Conservation (phyloP, 1,139 yeast genomes). For the Suhomyces bokatorum region DNA sequence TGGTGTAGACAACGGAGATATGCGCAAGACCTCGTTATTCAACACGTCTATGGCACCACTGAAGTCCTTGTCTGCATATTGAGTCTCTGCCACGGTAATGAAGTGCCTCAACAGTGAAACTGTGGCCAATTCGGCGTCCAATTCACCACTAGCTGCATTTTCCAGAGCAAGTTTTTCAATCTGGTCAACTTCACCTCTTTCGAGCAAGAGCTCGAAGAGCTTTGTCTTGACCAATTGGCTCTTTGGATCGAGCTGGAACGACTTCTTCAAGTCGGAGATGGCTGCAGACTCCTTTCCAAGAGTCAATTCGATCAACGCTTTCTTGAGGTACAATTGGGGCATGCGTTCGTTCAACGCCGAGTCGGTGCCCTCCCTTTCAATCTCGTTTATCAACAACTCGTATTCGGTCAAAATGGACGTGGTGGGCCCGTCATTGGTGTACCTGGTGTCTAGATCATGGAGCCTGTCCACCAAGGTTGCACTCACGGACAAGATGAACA, state of each 20-base stretch:
- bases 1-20: constrained; percentile 25
- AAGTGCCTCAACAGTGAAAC: constrained; percentile 21
- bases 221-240: constrained; percentile 46
- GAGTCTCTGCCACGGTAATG: constrained; percentile 20
- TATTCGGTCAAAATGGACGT: constrained; percentile 26
- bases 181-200: constrained; percentile 41
- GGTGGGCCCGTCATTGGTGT: constrained; percentile 28
- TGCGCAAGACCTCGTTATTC: constrained; percentile 23
- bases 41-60: constrained; percentile 23
- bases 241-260: constrained; percentile 41
- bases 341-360: constrained; percentile 8
- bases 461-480: constrained; percentile 8
- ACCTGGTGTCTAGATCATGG: constrained; percentile 13
- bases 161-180: constrained; percentile 9
- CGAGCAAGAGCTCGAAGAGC: constrained; percentile 45
- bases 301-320: constrained; percentile 54
- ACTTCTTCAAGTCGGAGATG: constrained; percentile 44
- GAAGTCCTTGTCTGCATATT: constrained; percentile 19
- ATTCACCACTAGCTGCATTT: constrained; percentile 8
- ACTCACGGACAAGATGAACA: constrained; percentile 7
- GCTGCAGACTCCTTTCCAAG: constrained; percentile 51
- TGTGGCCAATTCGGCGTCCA: constrained; percentile 17
- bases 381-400: constrained; percentile 22
- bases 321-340: constrained; percentile 50
- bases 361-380: constrained; percentile 8